Percentiles rank a stretch among this genome's conserved stretches.
Evolutionary conservation across 2,329 filamentous ascomycete genomes (phyloP).

Genomic region (Fusarium vanettenii): DNA sequence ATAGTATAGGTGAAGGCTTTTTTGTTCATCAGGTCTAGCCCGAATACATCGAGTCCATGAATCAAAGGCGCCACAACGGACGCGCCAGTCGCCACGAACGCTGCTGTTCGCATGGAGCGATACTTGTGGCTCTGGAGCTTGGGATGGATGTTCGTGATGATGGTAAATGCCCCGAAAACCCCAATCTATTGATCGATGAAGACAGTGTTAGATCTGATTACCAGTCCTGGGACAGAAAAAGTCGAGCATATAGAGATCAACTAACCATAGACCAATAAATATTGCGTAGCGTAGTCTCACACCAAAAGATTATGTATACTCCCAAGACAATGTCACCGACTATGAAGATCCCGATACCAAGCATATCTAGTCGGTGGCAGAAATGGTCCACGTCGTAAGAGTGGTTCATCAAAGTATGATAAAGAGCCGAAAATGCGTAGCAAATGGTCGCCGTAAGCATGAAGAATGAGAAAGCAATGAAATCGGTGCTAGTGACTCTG

Average conservation of each 20-base stretch:
- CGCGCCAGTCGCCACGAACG: constrained; percentile 50
- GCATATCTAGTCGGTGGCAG: constrained; percentile 38
- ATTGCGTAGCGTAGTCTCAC: constrained; percentile 38
- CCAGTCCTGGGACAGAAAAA: neutral
- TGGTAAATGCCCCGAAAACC: neutral
- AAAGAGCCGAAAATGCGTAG: neutral
- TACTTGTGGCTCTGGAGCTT: neutral
- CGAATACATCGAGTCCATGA: constrained; percentile 51
- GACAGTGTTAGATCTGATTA: neutral
- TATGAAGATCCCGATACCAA: constrained; percentile 37
- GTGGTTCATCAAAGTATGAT: constrained; percentile 43
- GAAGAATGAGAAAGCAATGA: constrained; percentile 35
- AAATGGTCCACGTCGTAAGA: constrained; percentile 31
- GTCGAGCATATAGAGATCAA: constrained; percentile 12
- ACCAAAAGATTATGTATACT: constrained; percentile 45
- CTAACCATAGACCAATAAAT: constrained; percentile 46
- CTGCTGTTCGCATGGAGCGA: constrained; percentile 43
- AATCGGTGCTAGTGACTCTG: constrained; percentile 28
- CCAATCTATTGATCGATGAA: neutral
- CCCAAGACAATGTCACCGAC: constrained; percentile 39
- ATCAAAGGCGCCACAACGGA: constrained; percentile 52
- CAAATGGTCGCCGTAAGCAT: constrained; percentile 34
- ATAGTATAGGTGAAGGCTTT: constrained; percentile 30
- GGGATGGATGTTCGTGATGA: neutral
- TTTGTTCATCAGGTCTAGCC: constrained; percentile 48